Evolutionary conservation across 2,329 filamentous ascomycete genomes (phyloP).

Genomic region (Leptographium galeiforme): DNA sequence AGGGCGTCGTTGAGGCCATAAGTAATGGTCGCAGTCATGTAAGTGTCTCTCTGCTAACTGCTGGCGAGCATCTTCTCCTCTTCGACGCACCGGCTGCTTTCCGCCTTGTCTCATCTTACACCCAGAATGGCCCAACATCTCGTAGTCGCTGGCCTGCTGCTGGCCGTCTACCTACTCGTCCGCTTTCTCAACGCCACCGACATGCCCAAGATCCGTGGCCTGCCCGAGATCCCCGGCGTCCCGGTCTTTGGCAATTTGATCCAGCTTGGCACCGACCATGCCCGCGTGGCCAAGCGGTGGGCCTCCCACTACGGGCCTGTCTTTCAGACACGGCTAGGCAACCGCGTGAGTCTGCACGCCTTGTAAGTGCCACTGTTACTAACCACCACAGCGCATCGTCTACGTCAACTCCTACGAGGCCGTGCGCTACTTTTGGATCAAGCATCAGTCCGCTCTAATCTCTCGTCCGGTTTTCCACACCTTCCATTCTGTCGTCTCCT

Average conservation of each 20-base stretch:
- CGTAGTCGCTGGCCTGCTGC: background rate
- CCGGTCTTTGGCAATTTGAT: slow-evolving; percentile 50
- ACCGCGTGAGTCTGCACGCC: slow-evolving; percentile 27
- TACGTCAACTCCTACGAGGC: slow-evolving; percentile 69
- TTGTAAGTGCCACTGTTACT: background rate
- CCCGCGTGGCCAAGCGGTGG: slow-evolving; percentile 40
- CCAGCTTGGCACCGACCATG: slow-evolving; percentile 44
- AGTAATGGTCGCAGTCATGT: too few species aligned
- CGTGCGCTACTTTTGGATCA: slow-evolving; percentile 63
- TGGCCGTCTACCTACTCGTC: background rate
- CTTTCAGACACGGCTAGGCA: slow-evolving; percentile 56
- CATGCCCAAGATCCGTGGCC: slow-evolving; percentile 43
- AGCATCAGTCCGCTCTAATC: slow-evolving; percentile 63
- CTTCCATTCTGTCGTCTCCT: slow-evolving; percentile 67
- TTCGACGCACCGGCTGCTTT: background rate
- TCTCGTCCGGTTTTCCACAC: slow-evolving; percentile 69
- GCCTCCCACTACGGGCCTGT: slow-evolving; percentile 48
- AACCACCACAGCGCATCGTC: slow-evolving; percentile 42
- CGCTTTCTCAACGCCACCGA: slow-evolving; percentile 26
- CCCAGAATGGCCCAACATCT: background rate
- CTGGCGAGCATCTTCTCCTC: background rate
- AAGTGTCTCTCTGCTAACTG: too few species aligned
- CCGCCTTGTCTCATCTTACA: background rate
- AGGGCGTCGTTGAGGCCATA: too few species aligned
- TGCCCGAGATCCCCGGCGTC: slow-evolving; percentile 47